Percentiles rank a stretch among this genome's conserved stretches.
These are phyloP conservation scores for Yamadazyma triangularis DNA, from an alignment of 1,139 yeast genomes.

Conservation along the genomic window DNA sequence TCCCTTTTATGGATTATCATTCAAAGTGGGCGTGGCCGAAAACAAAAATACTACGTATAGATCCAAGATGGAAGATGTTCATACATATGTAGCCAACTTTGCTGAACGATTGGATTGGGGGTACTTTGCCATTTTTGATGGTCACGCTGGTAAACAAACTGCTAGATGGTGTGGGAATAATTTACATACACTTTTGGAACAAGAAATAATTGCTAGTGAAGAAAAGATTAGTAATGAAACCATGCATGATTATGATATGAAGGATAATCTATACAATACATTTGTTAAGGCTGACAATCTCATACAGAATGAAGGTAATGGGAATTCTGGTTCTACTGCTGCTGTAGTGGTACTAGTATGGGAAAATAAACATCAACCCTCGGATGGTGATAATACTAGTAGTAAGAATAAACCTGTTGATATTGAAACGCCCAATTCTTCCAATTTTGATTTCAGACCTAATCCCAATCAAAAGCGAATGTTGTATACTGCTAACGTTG, in stretches of 20 bases:
- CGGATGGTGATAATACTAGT: too few species aligned
- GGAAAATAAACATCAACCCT: slow-evolving; percentile 47
- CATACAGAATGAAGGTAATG: slow-evolving; percentile 56
- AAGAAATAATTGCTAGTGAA: slow-evolving; percentile 32
- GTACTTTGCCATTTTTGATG: slow-evolving; percentile 93
- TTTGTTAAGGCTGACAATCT: slow-evolving; percentile 73
- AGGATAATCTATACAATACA: slow-evolving; percentile 52
- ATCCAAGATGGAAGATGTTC: slow-evolving; percentile 95
- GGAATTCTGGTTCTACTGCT: slow-evolving; percentile 88
- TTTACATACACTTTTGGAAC: slow-evolving; percentile 63
- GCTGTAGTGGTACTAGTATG: slow-evolving; percentile 90
- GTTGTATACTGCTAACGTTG: slow-evolving; percentile 92
- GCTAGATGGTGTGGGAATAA: slow-evolving; percentile 96
- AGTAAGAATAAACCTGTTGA: slow-evolving; percentile 2
- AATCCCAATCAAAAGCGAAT: slow-evolving; percentile 49
- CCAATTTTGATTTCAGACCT: slow-evolving; percentile 1
- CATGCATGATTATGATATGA: slow-evolving; percentile 20
- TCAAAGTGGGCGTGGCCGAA: slow-evolving; percentile 84
- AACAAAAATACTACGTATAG: slow-evolving; percentile 79
- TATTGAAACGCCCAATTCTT: slow-evolving; percentile 2
- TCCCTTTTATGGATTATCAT: slow-evolving; percentile 53
- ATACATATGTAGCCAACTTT: slow-evolving; percentile 87
- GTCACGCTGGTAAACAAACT: slow-evolving; percentile 93
- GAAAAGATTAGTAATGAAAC: slow-evolving; percentile 3
- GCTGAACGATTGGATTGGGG: slow-evolving; percentile 91